These are phyloP conservation scores for Cystobasidium slooffiae DNA, from an alignment of 1,284 basidiomycete genomes.

Conservation along the genomic window DNA sequence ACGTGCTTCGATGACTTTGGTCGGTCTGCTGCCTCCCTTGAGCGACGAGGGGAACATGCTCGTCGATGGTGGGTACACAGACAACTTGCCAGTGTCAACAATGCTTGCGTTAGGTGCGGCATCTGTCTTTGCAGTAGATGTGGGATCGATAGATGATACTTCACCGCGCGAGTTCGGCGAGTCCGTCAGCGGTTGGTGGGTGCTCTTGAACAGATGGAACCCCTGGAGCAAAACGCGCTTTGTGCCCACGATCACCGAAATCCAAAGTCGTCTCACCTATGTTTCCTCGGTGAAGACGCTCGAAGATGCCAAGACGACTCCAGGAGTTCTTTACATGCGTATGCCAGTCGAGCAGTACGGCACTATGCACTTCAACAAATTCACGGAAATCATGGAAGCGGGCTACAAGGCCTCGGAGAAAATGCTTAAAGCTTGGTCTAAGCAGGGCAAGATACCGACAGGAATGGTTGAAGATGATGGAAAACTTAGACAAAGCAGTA, in stretches of 20 bases:
- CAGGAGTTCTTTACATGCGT: conserved; percentile 86
- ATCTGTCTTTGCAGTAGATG: conserved; percentile 92
- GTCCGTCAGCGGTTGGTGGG: conserved; percentile 94
- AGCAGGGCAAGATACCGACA: conserved; percentile 77
- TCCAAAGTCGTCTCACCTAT: conserved; percentile 93
- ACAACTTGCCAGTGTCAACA: conserved; percentile 86
- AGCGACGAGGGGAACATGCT: conserved; percentile 85
- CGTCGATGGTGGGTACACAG: conserved; percentile 95
- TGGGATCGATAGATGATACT: conserved; percentile 94
- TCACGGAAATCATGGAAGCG: conserved; percentile 69
- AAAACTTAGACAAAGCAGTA: conserved; percentile 47
- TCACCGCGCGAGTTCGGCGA: conserved; percentile 93
- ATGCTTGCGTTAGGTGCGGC: conserved; percentile 92
- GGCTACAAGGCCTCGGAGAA: conserved; percentile 78
- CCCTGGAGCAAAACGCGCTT: conserved; percentile 61
- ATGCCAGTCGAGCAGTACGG: conserved; percentile 84
- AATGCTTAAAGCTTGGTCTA: conserved; percentile 76
- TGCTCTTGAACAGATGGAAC: conserved; percentile 82
- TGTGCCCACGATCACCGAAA: conserved; percentile 92
- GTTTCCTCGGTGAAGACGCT: conserved; percentile 94
- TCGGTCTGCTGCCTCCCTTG: conserved; percentile 90
- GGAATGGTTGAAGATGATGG: conserved; percentile 64
- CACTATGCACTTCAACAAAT: conserved; percentile 53
- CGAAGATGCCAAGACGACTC: conserved; percentile 87
- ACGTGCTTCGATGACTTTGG: conserved; percentile 97